Conservation (phyloP, 2,329 filamentous ascomycete species). For the Nemania diffusa region DNA sequence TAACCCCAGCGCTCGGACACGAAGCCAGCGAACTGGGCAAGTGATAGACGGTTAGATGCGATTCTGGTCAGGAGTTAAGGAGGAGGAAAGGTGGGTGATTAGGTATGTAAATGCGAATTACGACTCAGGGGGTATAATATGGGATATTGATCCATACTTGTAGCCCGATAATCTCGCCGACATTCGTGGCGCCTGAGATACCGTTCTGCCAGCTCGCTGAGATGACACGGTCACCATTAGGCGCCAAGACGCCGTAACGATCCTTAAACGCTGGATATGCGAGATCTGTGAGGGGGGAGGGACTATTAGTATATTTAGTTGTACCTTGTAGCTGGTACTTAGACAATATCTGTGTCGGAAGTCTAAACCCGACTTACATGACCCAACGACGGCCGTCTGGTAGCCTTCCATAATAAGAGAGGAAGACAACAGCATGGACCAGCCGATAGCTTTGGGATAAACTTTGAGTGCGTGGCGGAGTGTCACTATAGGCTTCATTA, state of each 20-base stretch:
- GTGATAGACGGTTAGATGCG: neutral
- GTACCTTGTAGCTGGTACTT: neutral
- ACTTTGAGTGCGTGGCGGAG: conserved; percentile 54
- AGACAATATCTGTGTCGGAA: neutral
- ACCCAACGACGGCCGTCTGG: conserved; percentile 46
- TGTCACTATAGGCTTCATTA: conserved; percentile 41
- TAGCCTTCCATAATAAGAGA: conserved; percentile 54
- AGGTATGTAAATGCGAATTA: neutral
- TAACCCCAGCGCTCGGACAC: conserved; percentile 55
- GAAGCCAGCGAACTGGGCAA: conserved; percentile 53
- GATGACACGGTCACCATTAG: conserved; percentile 54
- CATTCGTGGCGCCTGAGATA: conserved; percentile 55
- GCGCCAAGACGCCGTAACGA: conserved; percentile 48
- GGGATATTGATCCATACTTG: conserved; percentile 33
- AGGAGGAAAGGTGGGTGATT: neutral
- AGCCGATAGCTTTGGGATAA: conserved; percentile 57
- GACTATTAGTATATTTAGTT: conserved; percentile 16
- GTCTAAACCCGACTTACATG: conserved; percentile 39
- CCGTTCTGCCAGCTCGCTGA: conserved; percentile 60
- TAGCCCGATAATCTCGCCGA: conserved; percentile 61
- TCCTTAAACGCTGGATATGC: conserved; percentile 52
- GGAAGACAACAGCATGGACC: conserved; percentile 56
- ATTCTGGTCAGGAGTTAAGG: neutral
- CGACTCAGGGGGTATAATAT: conserved; percentile 23
- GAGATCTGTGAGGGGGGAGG: conserved; percentile 46